phyloP scores from a whole-genome alignment of 2,329 filamentous ascomycete genomes.

The Diplodia scrobiculata region DNA sequence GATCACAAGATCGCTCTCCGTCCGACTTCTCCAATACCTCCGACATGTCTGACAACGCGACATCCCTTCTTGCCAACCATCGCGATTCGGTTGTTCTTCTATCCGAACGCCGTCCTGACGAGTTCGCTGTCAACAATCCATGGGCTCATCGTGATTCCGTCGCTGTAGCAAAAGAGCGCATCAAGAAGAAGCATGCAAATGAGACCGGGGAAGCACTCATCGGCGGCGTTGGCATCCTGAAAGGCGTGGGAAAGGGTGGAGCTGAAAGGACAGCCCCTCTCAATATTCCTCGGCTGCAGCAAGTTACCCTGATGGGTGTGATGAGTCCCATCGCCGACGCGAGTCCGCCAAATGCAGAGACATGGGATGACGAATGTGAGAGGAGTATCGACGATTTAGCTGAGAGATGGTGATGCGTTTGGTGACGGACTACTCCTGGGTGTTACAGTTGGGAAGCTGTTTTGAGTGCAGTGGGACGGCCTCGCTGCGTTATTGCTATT shows the following conservation, averaged over 20 bases:
- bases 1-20: slow-evolving; percentile 1
- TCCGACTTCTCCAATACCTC: slow-evolving; percentile 2
- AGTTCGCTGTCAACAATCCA: not conserved
- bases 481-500: no score
- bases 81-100: slow-evolving; percentile 9
- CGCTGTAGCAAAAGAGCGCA: slow-evolving; percentile 19
- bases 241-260: not conserved
- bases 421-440: not conserved
- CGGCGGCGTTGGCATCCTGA: slow-evolving; percentile 2
- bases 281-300: slow-evolving; percentile 17
- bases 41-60: slow-evolving; percentile 16
- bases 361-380: not conserved
- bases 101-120: not conserved
- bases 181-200: slow-evolving; percentile 19
- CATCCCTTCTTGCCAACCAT: slow-evolving; percentile 3
- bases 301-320: slow-evolving; percentile 21
- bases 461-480: no score
- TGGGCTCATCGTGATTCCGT: slow-evolving; percentile 27
- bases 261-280: slow-evolving; percentile 3
- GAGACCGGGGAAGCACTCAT: not conserved
- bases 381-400: slow-evolving; percentile 4
- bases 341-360: slow-evolving; percentile 10
- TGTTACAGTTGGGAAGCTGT: not conserved
- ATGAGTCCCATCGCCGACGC: slow-evolving; percentile 23
- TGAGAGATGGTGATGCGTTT: not conserved